These are phyloP conservation scores for Coelastrella sp. DNA, from an alignment of 139 green algal species.

Conservation along the genomic window DNA sequence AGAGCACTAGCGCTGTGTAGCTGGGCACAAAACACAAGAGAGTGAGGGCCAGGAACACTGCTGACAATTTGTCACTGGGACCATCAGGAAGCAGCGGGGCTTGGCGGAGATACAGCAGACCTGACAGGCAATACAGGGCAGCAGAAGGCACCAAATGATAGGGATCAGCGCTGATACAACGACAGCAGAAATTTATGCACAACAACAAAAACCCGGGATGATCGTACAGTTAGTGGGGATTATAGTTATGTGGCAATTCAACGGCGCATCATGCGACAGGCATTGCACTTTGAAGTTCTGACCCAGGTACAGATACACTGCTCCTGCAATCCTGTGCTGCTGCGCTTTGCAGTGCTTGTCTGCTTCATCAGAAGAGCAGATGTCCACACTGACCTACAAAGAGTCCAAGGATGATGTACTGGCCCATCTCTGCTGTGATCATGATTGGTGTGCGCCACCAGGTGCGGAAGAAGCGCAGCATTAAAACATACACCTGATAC, in stretches of 20 bases:
- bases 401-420: conserved; percentile 59
- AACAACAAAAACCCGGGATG: too few species aligned
- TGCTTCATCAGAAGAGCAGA: background rate
- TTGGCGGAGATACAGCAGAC: conserved; percentile 21
- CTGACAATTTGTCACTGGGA: background rate
- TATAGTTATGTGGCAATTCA: too few species aligned
- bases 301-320: too few species aligned
- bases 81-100: background rate
- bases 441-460: conserved; percentile 54
- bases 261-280: too few species aligned
- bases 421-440: conserved; percentile 41
- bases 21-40: conserved; percentile 61
- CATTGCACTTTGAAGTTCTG: too few species aligned
- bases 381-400: conserved; percentile 49
- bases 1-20: conserved; percentile 62
- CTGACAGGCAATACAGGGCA: background rate
- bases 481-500: conserved; percentile 55
- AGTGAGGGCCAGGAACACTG: conserved; percentile 24
- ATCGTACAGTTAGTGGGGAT: too few species aligned
- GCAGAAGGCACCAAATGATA: background rate
- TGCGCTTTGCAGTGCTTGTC: too few species aligned
- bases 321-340: too few species aligned
- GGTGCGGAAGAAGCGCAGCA: conserved; percentile 44
- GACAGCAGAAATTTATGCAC: background rate
- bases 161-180: too few species aligned